Evolutionary conservation across 164 flowering plant genomes (phyloP).

Genomic region (Paratinospora sagittata): DNA sequence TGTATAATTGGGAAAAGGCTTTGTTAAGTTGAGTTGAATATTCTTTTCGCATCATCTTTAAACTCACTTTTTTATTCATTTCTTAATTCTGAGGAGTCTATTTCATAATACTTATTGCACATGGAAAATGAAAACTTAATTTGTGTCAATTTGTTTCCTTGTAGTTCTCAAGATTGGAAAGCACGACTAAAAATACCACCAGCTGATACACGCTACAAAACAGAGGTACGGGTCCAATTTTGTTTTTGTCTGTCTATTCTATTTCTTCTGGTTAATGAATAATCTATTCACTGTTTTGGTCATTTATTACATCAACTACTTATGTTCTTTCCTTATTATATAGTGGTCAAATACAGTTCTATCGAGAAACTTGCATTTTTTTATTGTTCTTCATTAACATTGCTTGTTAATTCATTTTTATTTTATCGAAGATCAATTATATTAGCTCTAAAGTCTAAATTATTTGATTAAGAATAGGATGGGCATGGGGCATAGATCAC

Average conservation of each 20-base stretch:
- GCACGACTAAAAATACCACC: constrained; percentile 72
- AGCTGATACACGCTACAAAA: constrained; percentile 73
- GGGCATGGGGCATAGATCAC: too few species aligned
- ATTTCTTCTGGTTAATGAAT: background rate
- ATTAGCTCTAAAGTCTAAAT: too few species aligned
- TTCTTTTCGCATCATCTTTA: too few species aligned
- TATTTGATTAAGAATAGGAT: too few species aligned
- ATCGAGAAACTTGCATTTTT: background rate
- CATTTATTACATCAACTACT: background rate
- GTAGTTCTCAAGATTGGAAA: constrained; percentile 93
- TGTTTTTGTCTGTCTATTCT: background rate
- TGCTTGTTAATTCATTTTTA: too few species aligned
- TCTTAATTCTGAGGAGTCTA: background rate
- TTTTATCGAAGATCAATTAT: too few species aligned
- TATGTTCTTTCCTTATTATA: background rate
- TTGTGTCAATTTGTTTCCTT: constrained; percentile 6
- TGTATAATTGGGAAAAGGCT: too few species aligned
- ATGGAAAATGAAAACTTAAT: background rate
- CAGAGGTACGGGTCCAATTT: constrained; percentile 54
- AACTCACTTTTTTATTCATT: background rate
- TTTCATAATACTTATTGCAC: background rate
- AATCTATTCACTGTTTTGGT: background rate
- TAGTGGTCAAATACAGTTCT: background rate
- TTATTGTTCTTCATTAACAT: too few species aligned
- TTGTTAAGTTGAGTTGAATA: too few species aligned